Conservation (phyloP, 2,329 filamentous ascomycete genomes). For the Talaromyces funiculosus region DNA sequence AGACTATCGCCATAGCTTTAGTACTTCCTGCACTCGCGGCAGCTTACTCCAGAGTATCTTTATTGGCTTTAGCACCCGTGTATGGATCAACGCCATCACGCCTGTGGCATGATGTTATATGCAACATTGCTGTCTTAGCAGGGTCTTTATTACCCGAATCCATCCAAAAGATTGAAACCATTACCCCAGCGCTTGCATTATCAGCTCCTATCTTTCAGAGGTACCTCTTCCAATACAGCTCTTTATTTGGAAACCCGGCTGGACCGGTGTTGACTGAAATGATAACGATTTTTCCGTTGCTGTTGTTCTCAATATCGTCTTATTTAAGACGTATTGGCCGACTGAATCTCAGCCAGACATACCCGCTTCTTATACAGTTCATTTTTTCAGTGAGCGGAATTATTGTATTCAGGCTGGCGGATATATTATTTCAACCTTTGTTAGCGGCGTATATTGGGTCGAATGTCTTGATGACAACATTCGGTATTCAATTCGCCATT, state of each 20-base stretch:
- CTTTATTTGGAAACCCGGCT: slow-evolving; percentile 58
- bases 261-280: slow-evolving; percentile 73
- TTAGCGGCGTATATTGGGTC: slow-evolving; percentile 53
- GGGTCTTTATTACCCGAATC: slow-evolving; percentile 60
- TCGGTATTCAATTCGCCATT: slow-evolving; percentile 66
- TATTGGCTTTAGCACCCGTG: slow-evolving; percentile 74
- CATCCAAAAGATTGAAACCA: slow-evolving; percentile 43
- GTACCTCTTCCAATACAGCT: slow-evolving; percentile 63
- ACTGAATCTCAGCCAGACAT: slow-evolving; percentile 57
- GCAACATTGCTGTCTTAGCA: slow-evolving; percentile 61
- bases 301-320: slow-evolving; percentile 58
- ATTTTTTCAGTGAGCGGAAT: slow-evolving; percentile 47
- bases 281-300: slow-evolving; percentile 65
- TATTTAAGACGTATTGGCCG: slow-evolving; percentile 42
- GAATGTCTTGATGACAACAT: slow-evolving; percentile 60
- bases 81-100: slow-evolving; percentile 78
- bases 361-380: slow-evolving; percentile 50
- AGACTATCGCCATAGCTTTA: slow-evolving; percentile 24
- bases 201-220: slow-evolving; percentile 70
- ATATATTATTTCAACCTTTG: slow-evolving; percentile 37
- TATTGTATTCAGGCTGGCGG: slow-evolving; percentile 52
- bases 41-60: slow-evolving; percentile 41
- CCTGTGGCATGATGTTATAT: slow-evolving; percentile 62
- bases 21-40: slow-evolving; percentile 35
- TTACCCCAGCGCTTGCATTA: slow-evolving; percentile 68